Conservation (phyloP, 1,284 basidiomycete genomes). For the Leccinum subfulvum region DNA sequence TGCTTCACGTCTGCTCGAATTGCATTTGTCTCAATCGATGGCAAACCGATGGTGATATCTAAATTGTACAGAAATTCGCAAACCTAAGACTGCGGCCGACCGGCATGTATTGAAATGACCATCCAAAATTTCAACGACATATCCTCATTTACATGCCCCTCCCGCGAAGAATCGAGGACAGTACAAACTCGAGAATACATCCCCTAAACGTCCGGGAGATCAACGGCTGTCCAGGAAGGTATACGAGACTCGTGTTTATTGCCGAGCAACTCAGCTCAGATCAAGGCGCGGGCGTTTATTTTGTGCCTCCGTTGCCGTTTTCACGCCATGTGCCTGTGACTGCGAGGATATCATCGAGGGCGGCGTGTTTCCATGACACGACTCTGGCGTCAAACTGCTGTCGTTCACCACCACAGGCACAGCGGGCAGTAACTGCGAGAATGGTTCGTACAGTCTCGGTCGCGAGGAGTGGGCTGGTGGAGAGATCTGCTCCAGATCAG, state of each 20-base stretch:
- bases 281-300: slow-evolving; percentile 25
- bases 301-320: slow-evolving; percentile 14
- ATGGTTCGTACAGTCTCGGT: slow-evolving; percentile 31
- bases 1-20: not conserved
- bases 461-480: slow-evolving; percentile 29
- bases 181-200: not conserved
- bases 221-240: not conserved
- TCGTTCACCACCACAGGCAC: slow-evolving; percentile 30
- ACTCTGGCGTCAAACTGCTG: slow-evolving; percentile 55
- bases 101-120: slow-evolving; percentile 2
- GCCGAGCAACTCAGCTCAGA: slow-evolving; percentile 24
- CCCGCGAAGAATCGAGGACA: not conserved
- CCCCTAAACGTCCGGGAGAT: not conserved
- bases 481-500: slow-evolving; percentile 22
- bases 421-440: slow-evolving; percentile 30
- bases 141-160: slow-evolving; percentile 10
- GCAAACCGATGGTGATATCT: not conserved
- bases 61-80: not conserved
- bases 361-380: slow-evolving; percentile 55
- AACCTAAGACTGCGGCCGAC: not conserved
- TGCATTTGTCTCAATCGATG: not conserved
- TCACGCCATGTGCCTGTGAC: slow-evolving; percentile 18
- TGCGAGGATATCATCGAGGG: slow-evolving; percentile 38
- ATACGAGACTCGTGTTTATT: not conserved
- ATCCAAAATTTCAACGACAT: not conserved